A percentile compares a stretch with the other conserved stretches of the same genome.
Evolutionary conservation across 768 basidiomycete species (phyloP).

Genomic region (Strobilomyces confusus): DNA sequence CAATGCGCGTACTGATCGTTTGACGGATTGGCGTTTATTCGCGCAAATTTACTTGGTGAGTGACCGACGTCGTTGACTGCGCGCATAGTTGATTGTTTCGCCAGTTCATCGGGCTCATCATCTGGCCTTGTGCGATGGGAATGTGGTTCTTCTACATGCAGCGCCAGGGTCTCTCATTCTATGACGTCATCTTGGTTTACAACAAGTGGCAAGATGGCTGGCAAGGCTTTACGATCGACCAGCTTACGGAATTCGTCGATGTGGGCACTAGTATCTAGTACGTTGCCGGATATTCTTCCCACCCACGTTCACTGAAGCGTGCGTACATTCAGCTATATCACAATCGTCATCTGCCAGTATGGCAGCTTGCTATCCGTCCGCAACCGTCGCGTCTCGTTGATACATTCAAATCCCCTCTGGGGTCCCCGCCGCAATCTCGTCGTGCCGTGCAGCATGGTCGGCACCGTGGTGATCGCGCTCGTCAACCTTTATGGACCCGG

Average conservation of each 20-base stretch:
- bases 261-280: slow-evolving; percentile 43
- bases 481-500: slow-evolving; percentile 36
- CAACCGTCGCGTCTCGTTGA: neutral
- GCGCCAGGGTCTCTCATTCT: slow-evolving; percentile 31
- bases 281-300: slow-evolving; percentile 14
- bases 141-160: slow-evolving; percentile 40
- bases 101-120: slow-evolving; percentile 41
- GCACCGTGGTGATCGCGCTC: slow-evolving; percentile 29
- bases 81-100: neutral
- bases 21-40: slow-evolving; percentile 48
- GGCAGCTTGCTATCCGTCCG: no score
- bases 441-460: slow-evolving; percentile 32
- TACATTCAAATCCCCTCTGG: slow-evolving; percentile 30
- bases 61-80: neutral
- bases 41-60: slow-evolving; percentile 45
- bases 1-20: slow-evolving; percentile 42
- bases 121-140: slow-evolving; percentile 42
- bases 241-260: slow-evolving; percentile 34
- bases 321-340: slow-evolving; percentile 30
- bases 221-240: slow-evolving; percentile 27
- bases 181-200: slow-evolving; percentile 36
- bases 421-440: slow-evolving; percentile 36
- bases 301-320: neutral
- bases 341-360: slow-evolving; percentile 29
- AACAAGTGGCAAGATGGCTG: slow-evolving; percentile 38